Base-by-base conservation (phyloP, 1,284 basidiomycete genomes). In the Lignosus rhinocerotis region DNA sequence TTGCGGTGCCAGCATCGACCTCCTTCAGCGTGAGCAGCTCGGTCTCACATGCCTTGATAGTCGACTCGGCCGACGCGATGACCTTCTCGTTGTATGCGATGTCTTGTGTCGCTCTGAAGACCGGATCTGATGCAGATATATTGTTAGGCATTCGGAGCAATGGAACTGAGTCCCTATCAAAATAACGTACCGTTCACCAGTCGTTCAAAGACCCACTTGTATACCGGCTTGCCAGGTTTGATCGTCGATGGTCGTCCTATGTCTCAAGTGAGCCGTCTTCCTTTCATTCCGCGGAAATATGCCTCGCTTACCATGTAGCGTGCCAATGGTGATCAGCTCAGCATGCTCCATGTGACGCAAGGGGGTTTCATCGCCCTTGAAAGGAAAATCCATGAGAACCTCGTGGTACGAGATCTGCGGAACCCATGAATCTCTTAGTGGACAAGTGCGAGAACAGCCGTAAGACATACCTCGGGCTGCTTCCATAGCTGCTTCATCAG, bases 201-300 rank as follows among this genome's bases (percentile, higher is more conserved):
- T 34, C 84, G 80, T 64, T 90, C 80, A 72, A 98, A 98, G 2
- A 94, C 94, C 70, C 87, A 89, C 72, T 83, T 83, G 71, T 93
- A 92, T 1, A 98, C 87, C 0, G 96, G 96, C 71, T 92, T 94
- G 36, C 96, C 96, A 0, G 96, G 93, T 44, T 85, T 82, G 60
- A 99, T 92, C 2, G 79, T 81, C 1, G 91, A 87, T 1, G 94
- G 90, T n/a, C 94, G 87, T 30, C 92, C 92, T 92, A 60, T 0
- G 21, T 51, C n/a, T 1, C 7, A 17, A 42, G 25, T 41, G 54
- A 49, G 65, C 4, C 52, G 38, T n/a, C 7, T n/a, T 39, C 25
- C 17, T 54, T 41, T 51, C 52, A 34, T 7, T 7, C 1, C 9
- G 12, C 25, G 25, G 25, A 41, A 51, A 32, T 38, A 2, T 10